Base-by-base conservation (phyloP, 441 rosid genomes). In the Mallotus repandus region DNA sequence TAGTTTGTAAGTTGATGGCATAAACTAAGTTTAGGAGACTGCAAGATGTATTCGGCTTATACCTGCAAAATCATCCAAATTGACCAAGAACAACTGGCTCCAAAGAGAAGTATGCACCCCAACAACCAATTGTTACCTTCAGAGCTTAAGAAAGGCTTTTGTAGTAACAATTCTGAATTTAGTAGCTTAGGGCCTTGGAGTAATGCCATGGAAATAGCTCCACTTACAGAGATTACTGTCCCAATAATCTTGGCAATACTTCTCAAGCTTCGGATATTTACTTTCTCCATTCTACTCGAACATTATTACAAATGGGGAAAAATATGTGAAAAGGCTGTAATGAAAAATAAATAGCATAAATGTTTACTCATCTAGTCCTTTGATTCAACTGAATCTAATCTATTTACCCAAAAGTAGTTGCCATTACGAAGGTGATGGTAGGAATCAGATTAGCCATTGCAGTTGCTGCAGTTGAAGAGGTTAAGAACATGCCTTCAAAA, bases 181-280 rank as follows among this genome's bases (percentile, higher is more conserved):
- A 91, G 78, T 41, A 90, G 83, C 77, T 88, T 86, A 41, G 91
- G 85, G 16, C 97, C 97, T 73, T 80, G 84, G 49, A 94, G 85
- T 68, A 94, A 71, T 19, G 93, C 84, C 96, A 90, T 89, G 12
- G 85, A 80, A 76, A 90, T 78, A 50, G 96, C 97, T 84, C 93
- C 92, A 86, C 63, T 43, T 66, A 32, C 66, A 59, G 57, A 59
- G n/a, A 70, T 9, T 9, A 77, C 50, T 0, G 94, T 91, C 32
- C 70, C 76, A 41, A 15, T 32, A 49, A 81, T 73, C 92, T 92
- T 68, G 35, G 43, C 52, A 50, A 61, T 50, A 4, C 54, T 73
- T 43, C 90, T 85, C 54, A 69, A 15, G 76, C 88, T 81, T 76
- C 80, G 41, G 25, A 81, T 25, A 14, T 87, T 72, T 25, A 93